phyloP scores from a whole-genome alignment of 176 grass and related monocot genomes.

The Bromus sterilis region DNA sequence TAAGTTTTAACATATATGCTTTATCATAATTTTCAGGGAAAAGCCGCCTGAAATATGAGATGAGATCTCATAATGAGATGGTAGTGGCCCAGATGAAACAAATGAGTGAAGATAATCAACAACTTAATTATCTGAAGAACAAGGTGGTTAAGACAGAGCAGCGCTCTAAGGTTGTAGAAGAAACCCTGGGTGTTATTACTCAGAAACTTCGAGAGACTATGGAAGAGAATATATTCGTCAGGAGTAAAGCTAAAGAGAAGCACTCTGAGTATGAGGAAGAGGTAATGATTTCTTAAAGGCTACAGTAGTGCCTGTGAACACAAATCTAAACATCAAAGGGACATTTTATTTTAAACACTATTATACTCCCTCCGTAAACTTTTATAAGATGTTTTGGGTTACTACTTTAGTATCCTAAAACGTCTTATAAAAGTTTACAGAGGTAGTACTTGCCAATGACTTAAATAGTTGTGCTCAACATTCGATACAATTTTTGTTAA shows the following conservation, averaged over 20 bases:
- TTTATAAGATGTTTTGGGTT: too few relatives aligned
- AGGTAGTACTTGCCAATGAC: background rate
- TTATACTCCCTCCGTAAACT: too few relatives aligned
- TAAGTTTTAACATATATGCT: constrained; percentile 1
- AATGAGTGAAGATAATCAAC: constrained; percentile 91
- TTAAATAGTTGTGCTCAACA: background rate
- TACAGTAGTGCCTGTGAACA: background rate
- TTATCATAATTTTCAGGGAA: constrained; percentile 46
- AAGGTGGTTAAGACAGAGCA: constrained; percentile 69
- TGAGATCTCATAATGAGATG: constrained; percentile 90
- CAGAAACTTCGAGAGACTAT: constrained; percentile 64
- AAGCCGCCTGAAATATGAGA: constrained; percentile 65
- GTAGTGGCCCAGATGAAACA: constrained; percentile 81
- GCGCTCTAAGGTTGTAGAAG: constrained; percentile 62
- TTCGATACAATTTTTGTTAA: background rate
- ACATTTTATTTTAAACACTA: background rate
- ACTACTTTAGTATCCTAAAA: too few relatives aligned
- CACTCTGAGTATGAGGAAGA: constrained; percentile 86
- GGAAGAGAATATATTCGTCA: constrained; percentile 58
- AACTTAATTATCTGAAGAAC: constrained; percentile 64
- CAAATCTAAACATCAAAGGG: background rate
- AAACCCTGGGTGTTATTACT: constrained; percentile 44
- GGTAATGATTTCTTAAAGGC: constrained; percentile 28
- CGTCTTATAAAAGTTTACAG: too few relatives aligned
- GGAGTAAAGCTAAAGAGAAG: constrained; percentile 63